Conservation (phyloP, 108 stramenopile genomes). For the Skeletonema costatum region DNA sequence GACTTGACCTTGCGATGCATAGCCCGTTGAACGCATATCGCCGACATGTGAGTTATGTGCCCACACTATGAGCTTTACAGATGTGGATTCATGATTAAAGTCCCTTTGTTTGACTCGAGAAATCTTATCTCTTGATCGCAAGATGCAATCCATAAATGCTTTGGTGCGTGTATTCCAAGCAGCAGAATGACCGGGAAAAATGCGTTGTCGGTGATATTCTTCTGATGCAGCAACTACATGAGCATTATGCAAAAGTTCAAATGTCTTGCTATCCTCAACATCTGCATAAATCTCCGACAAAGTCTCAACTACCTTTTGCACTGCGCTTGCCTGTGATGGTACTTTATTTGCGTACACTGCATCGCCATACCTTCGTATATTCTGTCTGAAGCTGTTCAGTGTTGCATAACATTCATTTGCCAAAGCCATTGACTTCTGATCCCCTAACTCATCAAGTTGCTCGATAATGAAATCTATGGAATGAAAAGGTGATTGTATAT, state of each 20-base stretch:
- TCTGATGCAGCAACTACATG: conserved; percentile 15
- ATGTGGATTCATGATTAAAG: neutral
- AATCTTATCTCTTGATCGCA: neutral
- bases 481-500: conserved; percentile 10
- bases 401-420: conserved; percentile 4
- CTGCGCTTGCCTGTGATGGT: neutral
- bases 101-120: neutral
- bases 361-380: conserved; percentile 10
- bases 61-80: conserved; percentile 13
- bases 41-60: conserved; percentile 30
- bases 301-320: neutral
- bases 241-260: conserved; percentile 5
- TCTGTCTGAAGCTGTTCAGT: conserved; percentile 2
- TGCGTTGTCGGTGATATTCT: conserved; percentile 11
- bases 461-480: conserved; percentile 8
- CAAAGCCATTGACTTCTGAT: neutral
- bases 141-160: conserved; percentile 1
- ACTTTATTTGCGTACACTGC: conserved; percentile 5
- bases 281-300: neutral
- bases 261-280: neutral
- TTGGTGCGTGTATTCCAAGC: conserved; percentile 14
- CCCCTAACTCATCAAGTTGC: neutral
- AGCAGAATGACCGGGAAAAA: conserved; percentile 8
- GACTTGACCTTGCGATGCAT: conserved; percentile 9
- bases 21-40: conserved; percentile 17